phyloP scores from a whole-genome alignment of 495 filamentous ascomycete species.

The Podospora pseudocomata region DNA sequence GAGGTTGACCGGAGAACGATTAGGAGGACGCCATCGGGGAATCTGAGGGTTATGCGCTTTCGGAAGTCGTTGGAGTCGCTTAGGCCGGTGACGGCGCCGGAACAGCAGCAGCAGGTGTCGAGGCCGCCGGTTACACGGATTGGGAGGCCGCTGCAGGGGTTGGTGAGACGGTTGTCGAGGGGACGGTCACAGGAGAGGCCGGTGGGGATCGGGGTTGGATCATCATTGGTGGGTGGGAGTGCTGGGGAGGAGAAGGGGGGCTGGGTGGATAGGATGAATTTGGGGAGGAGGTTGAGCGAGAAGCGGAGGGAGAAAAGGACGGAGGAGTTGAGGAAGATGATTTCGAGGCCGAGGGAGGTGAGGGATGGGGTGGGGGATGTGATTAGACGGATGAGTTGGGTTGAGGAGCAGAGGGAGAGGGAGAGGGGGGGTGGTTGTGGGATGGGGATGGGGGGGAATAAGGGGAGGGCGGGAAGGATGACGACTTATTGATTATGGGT shows the following conservation, averaged over 20 bases:
- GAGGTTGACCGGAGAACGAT: slow-evolving; percentile 47
- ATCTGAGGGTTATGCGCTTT: slow-evolving; percentile 48
- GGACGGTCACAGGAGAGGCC: background rate
- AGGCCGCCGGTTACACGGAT: background rate
- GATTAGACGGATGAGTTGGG: slow-evolving; percentile 37
- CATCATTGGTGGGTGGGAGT: background rate
- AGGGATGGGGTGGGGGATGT: slow-evolving; percentile 52
- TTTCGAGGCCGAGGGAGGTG: slow-evolving; percentile 51
- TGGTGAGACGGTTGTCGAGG: background rate
- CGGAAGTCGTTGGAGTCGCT: slow-evolving; percentile 41
- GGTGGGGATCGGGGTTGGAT: slow-evolving; percentile 1
- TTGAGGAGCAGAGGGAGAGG: background rate
- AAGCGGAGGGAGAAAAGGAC: slow-evolving; percentile 61
- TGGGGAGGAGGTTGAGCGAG: slow-evolving; percentile 57
- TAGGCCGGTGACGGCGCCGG: slow-evolving; percentile 17
- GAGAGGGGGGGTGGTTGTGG: background rate
- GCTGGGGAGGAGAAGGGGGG: slow-evolving; percentile 29
- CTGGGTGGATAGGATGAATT: slow-evolving; percentile 40
- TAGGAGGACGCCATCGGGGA: slow-evolving; percentile 47
- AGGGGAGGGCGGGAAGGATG: background rate
- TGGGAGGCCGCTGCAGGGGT: slow-evolving; percentile 2
- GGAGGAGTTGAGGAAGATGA: slow-evolving; percentile 63
- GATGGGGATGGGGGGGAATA: background rate
- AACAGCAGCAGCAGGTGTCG: slow-evolving; percentile 22
- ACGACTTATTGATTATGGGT: background rate